Evolutionary conservation across 306 rosid species (phyloP).

Genomic region (Calophaca sinica): DNA sequence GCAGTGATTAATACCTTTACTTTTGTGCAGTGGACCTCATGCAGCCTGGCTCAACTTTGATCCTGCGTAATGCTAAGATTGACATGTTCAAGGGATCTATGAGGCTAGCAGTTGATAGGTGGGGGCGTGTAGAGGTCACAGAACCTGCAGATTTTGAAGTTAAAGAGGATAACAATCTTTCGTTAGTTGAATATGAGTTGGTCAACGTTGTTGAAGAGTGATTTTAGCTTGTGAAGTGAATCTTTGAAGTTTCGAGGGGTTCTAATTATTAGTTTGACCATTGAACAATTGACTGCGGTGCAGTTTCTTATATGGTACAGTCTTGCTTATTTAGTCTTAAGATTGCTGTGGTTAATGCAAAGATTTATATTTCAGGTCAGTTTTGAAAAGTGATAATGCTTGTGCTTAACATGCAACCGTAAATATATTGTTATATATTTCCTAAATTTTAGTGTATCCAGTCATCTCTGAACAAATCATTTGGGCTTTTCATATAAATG

Average conservation of each 20-base stretch:
- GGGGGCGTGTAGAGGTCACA: slow-evolving; percentile 83
- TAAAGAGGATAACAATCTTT: slow-evolving; percentile 85
- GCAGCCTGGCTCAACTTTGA: slow-evolving; percentile 66
- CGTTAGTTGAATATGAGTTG: slow-evolving; percentile 84
- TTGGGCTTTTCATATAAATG: neutral
- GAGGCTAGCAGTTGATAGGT: slow-evolving; percentile 91
- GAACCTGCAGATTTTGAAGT: slow-evolving; percentile 78
- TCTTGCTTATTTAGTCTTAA: slow-evolving; percentile 46
- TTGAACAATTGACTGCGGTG: slow-evolving; percentile 50
- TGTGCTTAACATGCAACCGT: slow-evolving; percentile 31
- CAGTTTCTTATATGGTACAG: slow-evolving; percentile 55
- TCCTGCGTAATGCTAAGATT: slow-evolving; percentile 84
- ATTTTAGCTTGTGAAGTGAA: slow-evolving; percentile 47
- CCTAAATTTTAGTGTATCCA: neutral
- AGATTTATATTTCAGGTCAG: slow-evolving; percentile 36
- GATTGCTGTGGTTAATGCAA: slow-evolving; percentile 39
- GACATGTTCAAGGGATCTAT: slow-evolving; percentile 96
- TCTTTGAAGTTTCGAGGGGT: slow-evolving; percentile 45
- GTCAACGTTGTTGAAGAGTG: slow-evolving; percentile 77
- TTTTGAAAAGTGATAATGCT: slow-evolving; percentile 27
- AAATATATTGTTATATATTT: slow-evolving; percentile 34
- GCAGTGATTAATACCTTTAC: neutral
- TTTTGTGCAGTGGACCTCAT: slow-evolving; percentile 70
- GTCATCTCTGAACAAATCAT: slow-evolving; percentile 3
- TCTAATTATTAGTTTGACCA: slow-evolving; percentile 50